Base-by-base conservation (phyloP, 2,329 filamentous ascomycete species). In the Alternaria arborescens region DNA sequence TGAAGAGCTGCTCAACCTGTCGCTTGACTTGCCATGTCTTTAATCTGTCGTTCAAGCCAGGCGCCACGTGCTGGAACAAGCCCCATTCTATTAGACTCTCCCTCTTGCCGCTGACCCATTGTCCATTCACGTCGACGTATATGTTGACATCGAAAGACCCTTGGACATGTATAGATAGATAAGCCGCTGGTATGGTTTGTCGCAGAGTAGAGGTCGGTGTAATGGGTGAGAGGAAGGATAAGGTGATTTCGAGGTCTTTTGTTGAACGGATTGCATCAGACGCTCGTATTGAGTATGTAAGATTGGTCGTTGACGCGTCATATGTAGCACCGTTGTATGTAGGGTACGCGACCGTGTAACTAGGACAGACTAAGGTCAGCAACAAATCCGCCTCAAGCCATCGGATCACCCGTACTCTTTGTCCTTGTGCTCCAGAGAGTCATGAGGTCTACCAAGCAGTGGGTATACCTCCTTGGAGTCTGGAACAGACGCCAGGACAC, bases 161-260 rank as follows among this genome's bases (percentile, higher is more conserved):
- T 61, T 88, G 84, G 12, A 91, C 90, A 70, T 88, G 80, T 41
- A 94, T 83, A 6, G 87, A 90, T 62, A 96, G 73, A 75, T 96
- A 96, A 26, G 89, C 89, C 11, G 92, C 92, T n/a, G 93, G 93
- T 32, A 95, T 86, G 16, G 91, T 89, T 81, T 94, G 91, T 65
- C 91, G 86, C 70, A 94, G 82, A 46, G 91, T 94, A 57, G 91
- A 94, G 1, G 90, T 91, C 1, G 91, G 91, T 0, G 91, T 94
- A 51, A 95, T 90, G 16, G 91, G 91, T 8, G 91, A 94, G 52
- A 94, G 81, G 76, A 91, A 91, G 8, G 88, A 90, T 32, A 91
- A 77, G 2, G 83, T 84, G 54, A 91, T 81, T 58, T 89, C 83
- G 32, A 85, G 75, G 18, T 82, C 78, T 30, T 78, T 73, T 47